Conservation (phyloP, 352 stramenopile genomes). For the Phytophthora hibernalis region DNA sequence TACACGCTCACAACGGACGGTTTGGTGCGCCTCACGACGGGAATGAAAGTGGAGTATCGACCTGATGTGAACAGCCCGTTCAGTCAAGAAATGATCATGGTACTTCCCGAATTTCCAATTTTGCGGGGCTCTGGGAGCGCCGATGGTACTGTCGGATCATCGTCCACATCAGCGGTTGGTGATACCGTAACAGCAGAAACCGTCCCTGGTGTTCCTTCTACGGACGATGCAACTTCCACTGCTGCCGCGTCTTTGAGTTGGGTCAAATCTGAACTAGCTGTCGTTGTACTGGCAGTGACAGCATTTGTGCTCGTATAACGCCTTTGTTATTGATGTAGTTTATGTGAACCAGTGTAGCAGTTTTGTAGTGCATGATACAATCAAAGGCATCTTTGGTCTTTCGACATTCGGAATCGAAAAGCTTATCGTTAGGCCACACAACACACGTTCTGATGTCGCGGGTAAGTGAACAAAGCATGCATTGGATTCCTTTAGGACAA, state of each 20-base stretch:
- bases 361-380: too few relatives aligned
- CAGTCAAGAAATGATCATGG: slow-evolving; percentile 35
- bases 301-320: background rate
- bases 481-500: too few relatives aligned
- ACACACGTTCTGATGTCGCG: too few relatives aligned
- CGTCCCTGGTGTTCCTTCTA: slow-evolving; percentile 10
- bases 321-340: background rate
- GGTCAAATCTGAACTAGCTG: background rate
- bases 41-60: slow-evolving; percentile 59
- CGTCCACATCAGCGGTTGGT: slow-evolving; percentile 8
- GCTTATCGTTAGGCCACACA: too few relatives aligned
- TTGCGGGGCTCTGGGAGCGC: slow-evolving; percentile 10
- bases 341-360: background rate
- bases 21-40: slow-evolving; percentile 42
- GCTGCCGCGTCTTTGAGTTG: background rate
- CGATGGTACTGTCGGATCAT: background rate
- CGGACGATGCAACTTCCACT: slow-evolving; percentile 7
- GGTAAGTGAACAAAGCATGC: too few relatives aligned
- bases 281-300: background rate
- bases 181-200: slow-evolving; percentile 8
- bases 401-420: too few relatives aligned
- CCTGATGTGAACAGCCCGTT: slow-evolving; percentile 22
- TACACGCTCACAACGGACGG: slow-evolving; percentile 48
- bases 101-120: slow-evolving; percentile 8
- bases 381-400: too few relatives aligned